A percentile compares a stretch with the other conserved stretches of the same genome.
These are phyloP conservation scores for Corinectria fuckeliana DNA, from an alignment of 2,329 filamentous ascomycete species.

Conservation along the genomic window DNA sequence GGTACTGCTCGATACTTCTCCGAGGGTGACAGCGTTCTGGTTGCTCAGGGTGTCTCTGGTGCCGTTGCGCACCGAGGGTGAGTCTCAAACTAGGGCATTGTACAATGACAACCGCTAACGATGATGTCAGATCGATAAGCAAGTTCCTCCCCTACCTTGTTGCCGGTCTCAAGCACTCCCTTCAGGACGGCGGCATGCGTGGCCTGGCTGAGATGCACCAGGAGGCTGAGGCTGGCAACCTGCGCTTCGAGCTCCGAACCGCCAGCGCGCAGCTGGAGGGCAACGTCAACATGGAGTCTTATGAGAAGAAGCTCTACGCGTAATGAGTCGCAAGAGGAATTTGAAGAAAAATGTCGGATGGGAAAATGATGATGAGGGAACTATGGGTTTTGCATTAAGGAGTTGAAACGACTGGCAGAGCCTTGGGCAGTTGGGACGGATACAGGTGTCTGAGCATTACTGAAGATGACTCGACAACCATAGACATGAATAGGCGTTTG, in stretches of 20 bases:
- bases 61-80: slow-evolving; percentile 77
- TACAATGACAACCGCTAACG: slow-evolving; percentile 38
- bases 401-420: slow-evolving; percentile 2
- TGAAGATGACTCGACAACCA: slow-evolving; percentile 28
- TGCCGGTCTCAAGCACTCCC: slow-evolving; percentile 93
- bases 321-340: slow-evolving; percentile 52
- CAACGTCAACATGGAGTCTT: slow-evolving; percentile 97
- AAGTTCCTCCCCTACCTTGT: slow-evolving; percentile 97
- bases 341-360: slow-evolving; percentile 14
- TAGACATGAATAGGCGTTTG: slow-evolving; percentile 41
- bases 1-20: slow-evolving; percentile 98
- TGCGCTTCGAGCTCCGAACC: slow-evolving; percentile 93
- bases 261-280: slow-evolving; percentile 95
- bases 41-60: slow-evolving; percentile 95
- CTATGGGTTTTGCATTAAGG: slow-evolving; percentile 26
- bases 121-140: slow-evolving; percentile 70
- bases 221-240: slow-evolving; percentile 73
- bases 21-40: slow-evolving; percentile 91
- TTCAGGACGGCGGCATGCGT: slow-evolving; percentile 92
- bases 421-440: slow-evolving; percentile 26
- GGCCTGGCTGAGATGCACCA: slow-evolving; percentile 80
- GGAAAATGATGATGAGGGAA: slow-evolving; percentile 23
- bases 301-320: slow-evolving; percentile 99
- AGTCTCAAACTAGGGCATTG: slow-evolving; percentile 32
- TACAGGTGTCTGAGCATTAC: slow-evolving; percentile 17